Conservation (phyloP, 495 filamentous ascomycete genomes). For the Penicillium canescens region DNA sequence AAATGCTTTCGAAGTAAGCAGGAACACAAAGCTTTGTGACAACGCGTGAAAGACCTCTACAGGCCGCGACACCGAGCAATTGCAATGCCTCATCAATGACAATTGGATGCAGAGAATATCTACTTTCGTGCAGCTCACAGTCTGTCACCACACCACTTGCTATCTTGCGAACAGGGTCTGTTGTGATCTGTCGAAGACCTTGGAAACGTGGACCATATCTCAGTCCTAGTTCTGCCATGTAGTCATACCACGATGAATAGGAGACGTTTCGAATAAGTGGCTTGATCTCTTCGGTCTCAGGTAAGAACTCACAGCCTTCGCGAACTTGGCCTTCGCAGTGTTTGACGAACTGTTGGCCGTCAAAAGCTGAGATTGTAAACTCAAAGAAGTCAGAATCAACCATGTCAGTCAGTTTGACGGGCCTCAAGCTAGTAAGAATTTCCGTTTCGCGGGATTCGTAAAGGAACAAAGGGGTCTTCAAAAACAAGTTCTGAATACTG, state of each 20-base stretch:
- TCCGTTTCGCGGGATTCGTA: slow-evolving; percentile 18
- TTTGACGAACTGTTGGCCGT: slow-evolving; percentile 36
- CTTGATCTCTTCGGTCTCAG: not conserved
- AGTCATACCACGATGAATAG: slow-evolving; percentile 22
- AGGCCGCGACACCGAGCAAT: slow-evolving; percentile 29
- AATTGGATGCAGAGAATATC: slow-evolving; percentile 39
- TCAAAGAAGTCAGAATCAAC: slow-evolving; percentile 43
- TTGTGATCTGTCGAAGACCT: slow-evolving; percentile 26
- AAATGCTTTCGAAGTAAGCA: not conserved
- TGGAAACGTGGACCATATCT: slow-evolving; percentile 33
- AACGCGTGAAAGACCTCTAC: slow-evolving; percentile 14
- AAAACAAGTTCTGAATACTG: slow-evolving; percentile 11
- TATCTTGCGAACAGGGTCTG: slow-evolving; percentile 6
- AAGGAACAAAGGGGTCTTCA: slow-evolving; percentile 30
- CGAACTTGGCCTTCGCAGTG: slow-evolving; percentile 43
- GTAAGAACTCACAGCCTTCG: not conserved
- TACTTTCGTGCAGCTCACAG: slow-evolving; percentile 2
- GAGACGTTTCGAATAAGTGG: slow-evolving; percentile 2
- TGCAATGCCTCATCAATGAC: slow-evolving; percentile 46
- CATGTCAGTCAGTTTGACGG: slow-evolving; percentile 26
- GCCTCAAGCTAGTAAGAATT: slow-evolving; percentile 37
- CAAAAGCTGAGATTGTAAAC: slow-evolving; percentile 41
- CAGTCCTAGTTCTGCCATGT: slow-evolving; percentile 37
- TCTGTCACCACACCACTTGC: slow-evolving; percentile 9
- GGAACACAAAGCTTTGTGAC: slow-evolving; percentile 16